phyloP scores from a whole-genome alignment of 495 filamentous ascomycete species.

The Aspergillus bridgeri region DNA sequence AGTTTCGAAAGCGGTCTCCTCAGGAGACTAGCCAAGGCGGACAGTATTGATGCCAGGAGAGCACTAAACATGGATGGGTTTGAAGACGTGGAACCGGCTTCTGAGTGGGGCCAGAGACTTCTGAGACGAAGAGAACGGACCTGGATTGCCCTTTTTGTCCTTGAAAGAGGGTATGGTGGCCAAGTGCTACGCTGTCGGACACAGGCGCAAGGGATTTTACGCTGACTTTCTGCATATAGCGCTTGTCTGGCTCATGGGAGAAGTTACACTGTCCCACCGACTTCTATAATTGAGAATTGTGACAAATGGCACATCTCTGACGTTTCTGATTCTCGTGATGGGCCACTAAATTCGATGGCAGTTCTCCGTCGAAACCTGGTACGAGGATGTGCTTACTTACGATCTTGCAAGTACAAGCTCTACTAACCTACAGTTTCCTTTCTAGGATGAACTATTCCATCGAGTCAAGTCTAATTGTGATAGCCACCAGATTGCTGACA shows the following conservation, averaged over 20 bases:
- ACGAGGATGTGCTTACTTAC: conserved; percentile 15
- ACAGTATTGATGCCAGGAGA: conserved; percentile 62
- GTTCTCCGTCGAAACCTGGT: conserved; percentile 65
- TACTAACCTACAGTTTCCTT: neutral
- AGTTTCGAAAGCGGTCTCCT: conserved; percentile 47
- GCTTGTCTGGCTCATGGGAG: conserved; percentile 67
- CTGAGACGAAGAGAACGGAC: conserved; percentile 62
- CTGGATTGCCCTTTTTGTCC: conserved; percentile 68
- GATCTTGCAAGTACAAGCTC: conserved; percentile 8
- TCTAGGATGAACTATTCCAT: conserved; percentile 56
- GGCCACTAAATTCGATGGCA: conserved; percentile 65
- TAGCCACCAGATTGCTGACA: conserved; percentile 45
- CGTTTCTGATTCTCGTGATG: conserved; percentile 63
- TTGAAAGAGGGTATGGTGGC: conserved; percentile 60
- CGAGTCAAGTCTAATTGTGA: conserved; percentile 63
- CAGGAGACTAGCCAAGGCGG: conserved; percentile 52
- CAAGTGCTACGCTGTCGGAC: neutral
- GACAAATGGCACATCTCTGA: conserved; percentile 63
- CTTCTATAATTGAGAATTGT: conserved; percentile 60
- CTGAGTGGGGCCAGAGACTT: conserved; percentile 55
- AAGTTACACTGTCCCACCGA: conserved; percentile 62
- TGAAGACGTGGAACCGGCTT: conserved; percentile 56
- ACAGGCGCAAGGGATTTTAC: neutral
- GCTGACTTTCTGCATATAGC: conserved; percentile 27
- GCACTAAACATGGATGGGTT: conserved; percentile 67